Percentiles rank a stretch among this genome's conserved stretches.
Evolutionary conservation across 2,329 filamentous ascomycete species (phyloP).

Genomic region (Pseudogymnoascus destructans): DNA sequence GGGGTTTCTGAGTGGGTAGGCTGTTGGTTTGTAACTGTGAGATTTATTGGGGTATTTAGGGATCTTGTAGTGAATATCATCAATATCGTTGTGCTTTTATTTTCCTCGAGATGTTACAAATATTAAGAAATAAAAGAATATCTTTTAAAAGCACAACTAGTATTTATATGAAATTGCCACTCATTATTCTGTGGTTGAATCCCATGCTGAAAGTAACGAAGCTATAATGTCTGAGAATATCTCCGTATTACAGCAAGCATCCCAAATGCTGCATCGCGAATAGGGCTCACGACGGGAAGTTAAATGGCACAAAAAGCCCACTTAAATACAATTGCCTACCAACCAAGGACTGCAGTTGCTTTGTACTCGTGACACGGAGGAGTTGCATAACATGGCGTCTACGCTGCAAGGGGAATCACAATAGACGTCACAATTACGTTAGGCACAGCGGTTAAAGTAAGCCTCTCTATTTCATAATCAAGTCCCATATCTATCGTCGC

Average conservation of each 20-base stretch:
- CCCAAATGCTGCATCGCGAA: neutral
- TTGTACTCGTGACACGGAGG: neutral
- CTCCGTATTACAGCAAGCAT: neutral
- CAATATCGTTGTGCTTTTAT: neutral
- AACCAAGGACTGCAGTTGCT: neutral
- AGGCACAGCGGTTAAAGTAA: conserved; percentile 1
- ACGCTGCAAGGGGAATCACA: neutral
- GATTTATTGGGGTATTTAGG: neutral
- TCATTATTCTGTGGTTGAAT: neutral
- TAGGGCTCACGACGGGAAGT: neutral
- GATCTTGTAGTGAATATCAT: neutral
- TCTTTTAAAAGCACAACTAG: neutral
- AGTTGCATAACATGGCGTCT: neutral
- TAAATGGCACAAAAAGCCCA: neutral
- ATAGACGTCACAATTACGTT: conserved; percentile 3
- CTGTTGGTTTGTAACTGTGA: neutral
- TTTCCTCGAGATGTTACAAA: neutral
- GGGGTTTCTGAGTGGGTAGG: conserved; percentile 40
- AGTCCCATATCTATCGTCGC: conserved; percentile 14
- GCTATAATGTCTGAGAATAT: neutral
- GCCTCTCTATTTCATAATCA: conserved; percentile 5
- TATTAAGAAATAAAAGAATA: neutral
- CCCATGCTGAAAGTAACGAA: neutral
- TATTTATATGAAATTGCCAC: neutral
- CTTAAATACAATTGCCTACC: neutral